Evolutionary conservation across 2,329 filamentous ascomycete species (phyloP).

Genomic region (Ophiocordyceps australis): DNA sequence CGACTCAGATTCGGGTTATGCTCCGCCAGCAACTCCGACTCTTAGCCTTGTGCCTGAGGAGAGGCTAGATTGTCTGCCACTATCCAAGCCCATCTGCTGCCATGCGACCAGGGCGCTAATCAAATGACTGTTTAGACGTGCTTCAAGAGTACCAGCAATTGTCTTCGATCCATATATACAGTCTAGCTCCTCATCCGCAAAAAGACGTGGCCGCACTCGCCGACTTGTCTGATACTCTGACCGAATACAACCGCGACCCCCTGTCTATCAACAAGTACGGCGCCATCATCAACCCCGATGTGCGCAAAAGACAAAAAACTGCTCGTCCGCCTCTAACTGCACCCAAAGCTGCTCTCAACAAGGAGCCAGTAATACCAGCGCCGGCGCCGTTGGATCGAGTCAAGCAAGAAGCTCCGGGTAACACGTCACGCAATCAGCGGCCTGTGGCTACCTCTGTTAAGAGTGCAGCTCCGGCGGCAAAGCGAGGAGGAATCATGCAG

Average conservation of each 20-base stretch:
- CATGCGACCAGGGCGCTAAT: too few relatives aligned
- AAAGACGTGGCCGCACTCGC: constrained; percentile 53
- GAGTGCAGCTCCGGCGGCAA: constrained; percentile 20
- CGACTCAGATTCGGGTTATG: constrained; percentile 23
- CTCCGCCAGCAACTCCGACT: constrained; percentile 33
- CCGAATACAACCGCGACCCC: constrained; percentile 32
- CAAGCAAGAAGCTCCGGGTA: constrained; percentile 2
- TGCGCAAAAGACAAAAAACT: constrained; percentile 34
- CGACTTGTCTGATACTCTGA: constrained; percentile 47
- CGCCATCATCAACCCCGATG: constrained; percentile 54
- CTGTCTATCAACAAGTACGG: constrained; percentile 46
- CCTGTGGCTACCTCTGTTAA: constrained; percentile 9
- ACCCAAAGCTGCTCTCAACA: constrained; percentile 8
- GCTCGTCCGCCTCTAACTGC: constrained; percentile 18
- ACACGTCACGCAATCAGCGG: not conserved
- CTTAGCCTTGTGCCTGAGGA: constrained; percentile 57
- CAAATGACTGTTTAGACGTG: constrained; percentile 40
- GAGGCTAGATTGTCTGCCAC: constrained; percentile 41
- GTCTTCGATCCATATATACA: constrained; percentile 73
- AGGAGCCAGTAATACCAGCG: constrained; percentile 13
- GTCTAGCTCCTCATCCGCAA: constrained; percentile 51
- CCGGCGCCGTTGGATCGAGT: constrained; percentile 4
- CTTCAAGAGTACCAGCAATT: constrained; percentile 56
- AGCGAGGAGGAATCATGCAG: constrained; percentile 52
- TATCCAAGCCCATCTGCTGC: too few relatives aligned